Evolutionary conservation across 2,329 filamentous ascomycete species (phyloP), one percentile per base, ranked within the genome.

Genomic region (Venturia nashicola): DNA sequence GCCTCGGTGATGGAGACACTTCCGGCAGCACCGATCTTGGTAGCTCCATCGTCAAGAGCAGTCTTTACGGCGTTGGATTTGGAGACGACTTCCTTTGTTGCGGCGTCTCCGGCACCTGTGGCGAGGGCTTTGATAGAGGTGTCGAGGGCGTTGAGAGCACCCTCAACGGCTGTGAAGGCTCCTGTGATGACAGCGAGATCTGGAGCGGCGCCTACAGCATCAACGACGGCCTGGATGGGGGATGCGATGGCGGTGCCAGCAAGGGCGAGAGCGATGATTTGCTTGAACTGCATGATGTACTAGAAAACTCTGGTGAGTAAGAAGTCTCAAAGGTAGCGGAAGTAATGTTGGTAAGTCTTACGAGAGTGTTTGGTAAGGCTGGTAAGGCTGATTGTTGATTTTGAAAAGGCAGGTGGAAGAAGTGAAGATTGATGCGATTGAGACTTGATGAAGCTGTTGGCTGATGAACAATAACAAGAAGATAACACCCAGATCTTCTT

Each of bases 281-380:
- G 54, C 36, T 42, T 39, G 61, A 57, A 59, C 20, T 63, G 61
- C 61, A 63, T 63, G 40, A 18, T 63, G 51, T 14, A 14, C 59
- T 44, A 20, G 18, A 36, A 34, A 43, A 36, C n/a, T 16, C 27
- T 27, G 4, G 27, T 36, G 8, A 57, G 27, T n/a, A 36, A 36
- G 51, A 34, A n/a, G 23, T 11, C 23, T 55, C 4, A 6, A n/a
- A 5, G 3, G 5, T 20, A 5, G 14, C 11, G 3, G 32, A n/a
- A 12, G 14, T 5, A 11, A 36, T 12, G 12, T 57, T 11, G 32
- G 27, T 27, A n/a, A 9, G 9, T 51, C 51, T 57, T 36, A 57
- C 51, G 27, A n/a, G 51, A 57, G 27, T 36, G 51, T 3, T 27
- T n/a, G 16, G 43, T 36, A 34, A 27, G 14, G 6, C 18, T 55